Evolutionary conservation across 495 filamentous ascomycete genomes (phyloP).

Genomic region (Mytilinidion resinicola): DNA sequence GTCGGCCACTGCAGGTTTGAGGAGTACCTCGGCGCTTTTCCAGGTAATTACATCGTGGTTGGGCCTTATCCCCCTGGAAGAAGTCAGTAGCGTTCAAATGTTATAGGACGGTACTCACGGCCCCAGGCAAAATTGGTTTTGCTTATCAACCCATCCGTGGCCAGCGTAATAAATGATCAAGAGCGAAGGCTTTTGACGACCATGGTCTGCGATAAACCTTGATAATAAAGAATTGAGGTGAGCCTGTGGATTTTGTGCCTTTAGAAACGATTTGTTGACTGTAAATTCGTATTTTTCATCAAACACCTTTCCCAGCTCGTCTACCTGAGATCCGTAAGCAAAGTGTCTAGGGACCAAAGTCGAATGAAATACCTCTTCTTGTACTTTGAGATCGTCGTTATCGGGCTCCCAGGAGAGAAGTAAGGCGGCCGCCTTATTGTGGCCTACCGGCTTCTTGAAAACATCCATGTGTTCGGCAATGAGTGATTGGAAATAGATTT

Average conservation of each 20-base stretch:
- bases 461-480: constrained; percentile 10
- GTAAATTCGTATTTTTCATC: constrained; percentile 12
- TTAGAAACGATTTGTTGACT: neutral
- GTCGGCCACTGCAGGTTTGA: constrained; percentile 11
- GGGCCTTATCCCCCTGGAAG: no score
- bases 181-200: constrained; percentile 6
- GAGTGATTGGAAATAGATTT: neutral
- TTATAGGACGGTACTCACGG: neutral
- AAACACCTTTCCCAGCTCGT: constrained; percentile 11
- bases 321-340: constrained; percentile 2
- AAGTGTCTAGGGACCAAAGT: neutral
- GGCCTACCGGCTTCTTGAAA: constrained; percentile 2
- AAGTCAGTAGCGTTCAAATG: neutral
- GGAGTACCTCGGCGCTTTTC: constrained; percentile 14
- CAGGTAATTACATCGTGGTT: constrained; percentile 10
- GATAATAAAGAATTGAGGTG: constrained; percentile 9
- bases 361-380: constrained; percentile 7
- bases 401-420: constrained; percentile 17
- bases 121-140: neutral
- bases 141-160: constrained; percentile 15
- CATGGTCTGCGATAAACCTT: constrained; percentile 12
- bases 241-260: constrained; percentile 3
- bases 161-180: constrained; percentile 29
- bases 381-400: constrained; percentile 19
- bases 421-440: constrained; percentile 16